Evolutionary conservation across 2,329 filamentous ascomycete genomes (phyloP).

Genomic region (Macrophomina tecta): DNA sequence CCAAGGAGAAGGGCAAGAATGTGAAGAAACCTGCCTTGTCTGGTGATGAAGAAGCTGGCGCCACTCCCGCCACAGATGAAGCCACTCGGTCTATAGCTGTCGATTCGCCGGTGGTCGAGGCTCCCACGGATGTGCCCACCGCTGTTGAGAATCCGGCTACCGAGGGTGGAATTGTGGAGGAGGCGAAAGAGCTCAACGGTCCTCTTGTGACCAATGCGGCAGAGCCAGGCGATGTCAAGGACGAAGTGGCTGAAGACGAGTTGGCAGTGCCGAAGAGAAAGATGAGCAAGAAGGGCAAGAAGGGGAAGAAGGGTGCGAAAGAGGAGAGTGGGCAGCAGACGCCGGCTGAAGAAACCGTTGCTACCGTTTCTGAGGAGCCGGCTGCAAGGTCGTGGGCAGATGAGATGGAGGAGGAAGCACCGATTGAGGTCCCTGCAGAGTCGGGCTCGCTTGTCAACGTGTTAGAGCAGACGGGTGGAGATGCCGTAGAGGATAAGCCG

Average conservation of each 20-base stretch:
- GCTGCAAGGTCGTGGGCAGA: conserved; percentile 18
- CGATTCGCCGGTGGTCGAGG: conserved; percentile 42
- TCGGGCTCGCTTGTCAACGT: conserved; percentile 2
- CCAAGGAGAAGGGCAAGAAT: conserved; percentile 33
- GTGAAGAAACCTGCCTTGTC: conserved; percentile 36
- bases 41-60: neutral
- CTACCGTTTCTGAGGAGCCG: neutral
- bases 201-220: neutral
- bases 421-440: conserved; percentile 4
- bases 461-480: neutral
- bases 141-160: conserved; percentile 40
- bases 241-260: conserved; percentile 29
- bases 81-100: conserved; percentile 34
- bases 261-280: conserved; percentile 48
- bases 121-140: conserved; percentile 33
- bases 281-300: conserved; percentile 56
- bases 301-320: conserved; percentile 31
- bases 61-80: conserved; percentile 15
- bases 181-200: neutral
- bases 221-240: neutral
- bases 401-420: conserved; percentile 14
- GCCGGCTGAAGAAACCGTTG: conserved; percentile 12
- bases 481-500: neutral
- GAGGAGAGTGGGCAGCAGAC: conserved; percentile 26
- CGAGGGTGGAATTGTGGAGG: conserved; percentile 22